These are phyloP conservation scores for Carex pumila DNA, from an alignment of 176 grass and related monocot genomes.

Conservation along the genomic window DNA sequence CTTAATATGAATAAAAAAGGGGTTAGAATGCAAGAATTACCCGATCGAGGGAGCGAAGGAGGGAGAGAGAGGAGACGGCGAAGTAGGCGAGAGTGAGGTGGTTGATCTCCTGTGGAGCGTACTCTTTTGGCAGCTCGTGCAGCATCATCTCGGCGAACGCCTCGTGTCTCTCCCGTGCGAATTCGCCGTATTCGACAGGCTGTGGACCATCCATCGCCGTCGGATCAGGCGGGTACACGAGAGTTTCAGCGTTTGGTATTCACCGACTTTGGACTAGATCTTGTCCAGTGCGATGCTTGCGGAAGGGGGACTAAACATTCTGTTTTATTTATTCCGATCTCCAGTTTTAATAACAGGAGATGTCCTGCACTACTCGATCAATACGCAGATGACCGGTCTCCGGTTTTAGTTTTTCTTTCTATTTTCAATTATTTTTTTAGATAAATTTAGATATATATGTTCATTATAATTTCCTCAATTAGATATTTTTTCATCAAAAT, in stretches of 20 bases:
- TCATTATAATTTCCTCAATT: too few species aligned
- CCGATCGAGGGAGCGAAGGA: constrained; percentile 52
- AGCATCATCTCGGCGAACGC: constrained; percentile 35
- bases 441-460: too few species aligned
- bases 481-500: too few species aligned
- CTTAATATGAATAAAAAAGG: background rate
- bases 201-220: constrained; percentile 11
- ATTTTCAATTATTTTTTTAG: too few species aligned
- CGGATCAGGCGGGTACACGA: background rate
- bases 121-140: constrained; percentile 35
- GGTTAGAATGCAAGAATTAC: constrained; percentile 19
- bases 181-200: constrained; percentile 5
- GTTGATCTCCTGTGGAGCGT: constrained; percentile 68
- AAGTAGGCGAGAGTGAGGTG: constrained; percentile 91
- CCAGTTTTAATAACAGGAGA: too few species aligned
- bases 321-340: too few species aligned
- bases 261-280: background rate
- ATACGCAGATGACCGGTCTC: too few species aligned
- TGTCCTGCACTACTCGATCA: too few species aligned
- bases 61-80: constrained; percentile 52
- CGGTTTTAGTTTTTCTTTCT: too few species aligned
- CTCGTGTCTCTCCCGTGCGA: constrained; percentile 38
- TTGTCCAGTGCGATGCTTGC: too few species aligned
- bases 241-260: background rate
- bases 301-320: too few species aligned